Percentiles rank a stretch among this genome's conserved stretches.
Evolutionary conservation across 1,284 basidiomycete genomes (phyloP).

Genomic region (Tranzscheliella williamsii): DNA sequence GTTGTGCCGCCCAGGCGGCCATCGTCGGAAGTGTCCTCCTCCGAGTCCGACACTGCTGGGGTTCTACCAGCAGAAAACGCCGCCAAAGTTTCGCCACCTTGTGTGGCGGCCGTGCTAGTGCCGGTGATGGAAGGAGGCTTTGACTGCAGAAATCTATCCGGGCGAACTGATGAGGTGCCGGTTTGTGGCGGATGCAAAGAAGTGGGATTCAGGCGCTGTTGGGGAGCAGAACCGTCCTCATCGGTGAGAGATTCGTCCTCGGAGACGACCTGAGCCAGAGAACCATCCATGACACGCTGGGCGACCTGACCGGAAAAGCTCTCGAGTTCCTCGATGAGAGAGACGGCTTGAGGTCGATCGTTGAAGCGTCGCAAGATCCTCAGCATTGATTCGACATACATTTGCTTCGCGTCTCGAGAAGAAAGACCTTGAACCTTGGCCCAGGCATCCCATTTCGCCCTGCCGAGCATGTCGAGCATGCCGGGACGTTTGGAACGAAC

Average conservation of each 20-base stretch:
- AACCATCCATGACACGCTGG: constrained; percentile 67
- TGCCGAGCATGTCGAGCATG: constrained; percentile 86
- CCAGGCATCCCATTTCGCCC: constrained; percentile 98
- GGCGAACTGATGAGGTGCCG: neutral
- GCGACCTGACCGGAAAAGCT: constrained; percentile 74
- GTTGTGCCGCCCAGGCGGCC: constrained; percentile 23
- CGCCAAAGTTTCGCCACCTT: constrained; percentile 15
- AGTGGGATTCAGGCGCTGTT: constrained; percentile 30
- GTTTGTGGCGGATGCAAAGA: constrained; percentile 11
- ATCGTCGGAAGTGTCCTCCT: constrained; percentile 17
- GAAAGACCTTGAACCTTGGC: constrained; percentile 82
- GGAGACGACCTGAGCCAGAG: constrained; percentile 25
- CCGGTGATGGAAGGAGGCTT: constrained; percentile 23
- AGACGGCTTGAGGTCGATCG: constrained; percentile 75
- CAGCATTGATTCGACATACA: constrained; percentile 83
- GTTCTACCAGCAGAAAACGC: constrained; percentile 19
- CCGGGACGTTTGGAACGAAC: constrained; percentile 78
- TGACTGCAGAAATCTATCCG: neutral
- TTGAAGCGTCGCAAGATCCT: constrained; percentile 82
- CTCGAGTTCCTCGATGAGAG: constrained; percentile 80
- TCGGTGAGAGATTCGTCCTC: constrained; percentile 24
- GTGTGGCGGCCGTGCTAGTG: constrained; percentile 37
- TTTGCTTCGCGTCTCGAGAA: constrained; percentile 78
- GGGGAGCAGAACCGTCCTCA: constrained; percentile 19
- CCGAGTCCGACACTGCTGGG: constrained; percentile 26